phyloP scores from a whole-genome alignment of 2,329 filamentous ascomycete species.

The Endothia cerciana region DNA sequence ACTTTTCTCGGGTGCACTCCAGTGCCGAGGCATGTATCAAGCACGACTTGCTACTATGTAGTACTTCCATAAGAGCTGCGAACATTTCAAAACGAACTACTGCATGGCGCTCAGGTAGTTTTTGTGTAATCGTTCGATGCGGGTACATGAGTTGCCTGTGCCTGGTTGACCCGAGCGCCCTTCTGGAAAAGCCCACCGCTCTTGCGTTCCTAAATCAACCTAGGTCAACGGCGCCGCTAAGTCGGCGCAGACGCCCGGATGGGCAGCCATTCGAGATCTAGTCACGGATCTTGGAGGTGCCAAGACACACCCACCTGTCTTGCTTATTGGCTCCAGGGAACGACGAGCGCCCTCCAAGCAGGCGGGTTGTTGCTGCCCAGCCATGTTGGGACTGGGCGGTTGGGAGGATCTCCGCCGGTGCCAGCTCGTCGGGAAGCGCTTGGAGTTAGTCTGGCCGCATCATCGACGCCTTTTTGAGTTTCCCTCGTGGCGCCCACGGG shows the following conservation, averaged over 20 bases:
- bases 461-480: slow-evolving; percentile 9
- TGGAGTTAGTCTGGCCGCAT: slow-evolving; percentile 16
- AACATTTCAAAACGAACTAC: slow-evolving; percentile 11
- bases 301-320: slow-evolving; percentile 12
- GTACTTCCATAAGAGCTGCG: no score
- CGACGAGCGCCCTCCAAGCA: slow-evolving; percentile 9
- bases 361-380: slow-evolving; percentile 8
- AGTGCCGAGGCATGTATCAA: not conserved
- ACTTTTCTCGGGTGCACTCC: not conserved
- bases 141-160: not conserved
- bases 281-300: slow-evolving; percentile 7
- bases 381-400: slow-evolving; percentile 12
- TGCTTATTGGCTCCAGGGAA: slow-evolving; percentile 22
- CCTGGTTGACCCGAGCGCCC: not conserved
- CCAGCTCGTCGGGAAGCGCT: slow-evolving; percentile 6
- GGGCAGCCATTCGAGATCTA: slow-evolving; percentile 6
- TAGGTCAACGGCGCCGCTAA: slow-evolving; percentile 3
- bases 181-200: not conserved
- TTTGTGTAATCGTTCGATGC: not conserved
- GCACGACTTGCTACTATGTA: no score
- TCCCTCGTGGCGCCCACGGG: slow-evolving; percentile 1
- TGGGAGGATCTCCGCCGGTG: slow-evolving; percentile 11
- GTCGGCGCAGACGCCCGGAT: slow-evolving; percentile 11
- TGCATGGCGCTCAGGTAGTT: slow-evolving; percentile 6
- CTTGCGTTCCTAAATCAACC: not conserved